Evolutionary conservation across 306 rosid genomes (phyloP), one percentile per base, ranked within the genome.

Genomic region (Rosa rugosa): DNA sequence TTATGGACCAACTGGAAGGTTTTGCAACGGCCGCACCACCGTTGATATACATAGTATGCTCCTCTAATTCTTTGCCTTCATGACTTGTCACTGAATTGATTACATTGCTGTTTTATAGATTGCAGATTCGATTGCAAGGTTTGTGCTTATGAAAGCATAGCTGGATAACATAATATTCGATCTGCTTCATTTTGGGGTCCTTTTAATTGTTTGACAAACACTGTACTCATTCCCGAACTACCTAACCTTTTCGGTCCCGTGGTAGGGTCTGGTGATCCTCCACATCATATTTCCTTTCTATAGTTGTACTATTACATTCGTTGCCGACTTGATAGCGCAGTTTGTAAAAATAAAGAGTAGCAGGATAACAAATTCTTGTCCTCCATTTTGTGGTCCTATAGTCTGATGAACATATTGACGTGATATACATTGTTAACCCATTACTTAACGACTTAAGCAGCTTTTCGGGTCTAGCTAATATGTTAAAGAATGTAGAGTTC

Each of bases 1-100:
- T 0, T 12, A 1, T 0, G 77, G 80, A 16, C 80, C 96, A 11
- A 84, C 88, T 0, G 92, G 98, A 79, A 88, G 97, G 57, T 89
- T 82, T 44, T 44, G 82, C 77, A 93, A 91, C 51, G 93, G 85
- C 3, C 56, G 14, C 18, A 91, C 81, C 34, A 0, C 40, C 0
- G 71, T 72, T 18, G 96, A 91, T 22, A 38, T 82, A 45, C 53
- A 85, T 20, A 77, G 90, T 85, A 25, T 57, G 71, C 25, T 36
- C 47, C 47, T 66, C 46, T 34, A 31, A 2, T 11, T 25, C 69
- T 38, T 17, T 17, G 46, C 46, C 46, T 66, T 66, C 25, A 17
- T 66, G 1, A 17, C 70, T 65, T 6, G 12, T 64, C 4, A 34
- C 6, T 64, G 69, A 64, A 36, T 34, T 64, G 40, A 8, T 36